Evolutionary conservation across 495 filamentous ascomycete species (phyloP), one percentile per base, ranked within the genome.

Genomic region (Penicillium robsamsonii): DNA sequence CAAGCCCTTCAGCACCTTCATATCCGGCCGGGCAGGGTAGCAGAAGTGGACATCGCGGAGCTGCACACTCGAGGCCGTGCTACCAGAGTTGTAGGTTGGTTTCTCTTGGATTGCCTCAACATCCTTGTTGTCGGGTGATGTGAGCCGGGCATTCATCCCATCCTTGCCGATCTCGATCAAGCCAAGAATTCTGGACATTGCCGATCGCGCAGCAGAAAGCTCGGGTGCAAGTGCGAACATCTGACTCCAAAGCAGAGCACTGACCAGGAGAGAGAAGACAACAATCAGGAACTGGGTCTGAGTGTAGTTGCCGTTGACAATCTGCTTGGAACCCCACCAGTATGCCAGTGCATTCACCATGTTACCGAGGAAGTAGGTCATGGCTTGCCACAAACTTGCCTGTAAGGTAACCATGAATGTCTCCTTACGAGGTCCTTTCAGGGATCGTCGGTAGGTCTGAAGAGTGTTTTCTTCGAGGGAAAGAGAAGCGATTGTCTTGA

Each of bases 141-240:
- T 20, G 5, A 56, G n/a, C 5, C 37, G 18, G n/a, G 59, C 63
- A 40, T 54, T 50, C 68, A 69, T 71, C 46, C 64, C 66, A 25
- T 67, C 62, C 18, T 67, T 67, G 20, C 69, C 69, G n/a, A 69
- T 56, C 45, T 81, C 78, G 45, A 82, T 77, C n/a, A 79, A 62
- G 20, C 64, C 68, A 22, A 78, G 65, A 40, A 81, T 71, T 45
- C 71, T 64, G 18, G 70, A 69, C 27, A 74, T 75, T 7, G 81
- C 74, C 5, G 60, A 58, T 10, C 57, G 58, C 8, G 84, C 82
- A 20, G 71, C 76, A 4, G 82, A 80, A 5, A 87, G 64, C 41
- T 85, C 82, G 0, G 84, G 81, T 0, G 82, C 82, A 1, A 86
- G 73, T 7, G 77, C 77, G 62, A 87, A 87, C 72, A 87, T 82